Base-by-base conservation (phyloP, 805 yeast genomes). In the Brettanomyces naardenensis region DNA sequence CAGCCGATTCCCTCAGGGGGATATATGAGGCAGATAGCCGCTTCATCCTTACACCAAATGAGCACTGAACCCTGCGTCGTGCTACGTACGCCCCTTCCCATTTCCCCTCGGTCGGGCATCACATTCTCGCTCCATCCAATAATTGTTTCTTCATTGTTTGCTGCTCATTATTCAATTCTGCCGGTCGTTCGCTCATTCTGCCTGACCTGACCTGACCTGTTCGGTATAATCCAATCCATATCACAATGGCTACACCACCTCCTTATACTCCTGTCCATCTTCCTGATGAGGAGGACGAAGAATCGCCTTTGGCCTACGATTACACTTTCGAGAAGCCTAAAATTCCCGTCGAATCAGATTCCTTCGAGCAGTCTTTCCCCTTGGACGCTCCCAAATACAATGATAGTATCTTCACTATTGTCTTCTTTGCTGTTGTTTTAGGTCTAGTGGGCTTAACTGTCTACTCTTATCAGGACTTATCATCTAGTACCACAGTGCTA, bases 361-460 rank as follows among this genome's bases (percentile, higher is more conserved):
- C 69, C 4, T 86, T 78, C 53, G 84, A 78, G 23, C 77, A 84
- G 34, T 72, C 80, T 2, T 87, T 87, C 58, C 73, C 77, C 44
- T 68, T 84, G 21, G 71, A 68, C 23, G 61, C 61, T 38, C 87
- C 88, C 1, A 71, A 62, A 41, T 74, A 67, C 61, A 78, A 87
- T 51, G 95, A 87, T 57, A 71, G 79, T 71, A 75, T 80, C 0
- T 81, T 82, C 53, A 70, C 84, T 0, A 44, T 81, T 6, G 68
- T 85, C 6, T 61, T 60, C 17, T 21, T 61, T 1, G 59, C 43
- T 5, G 48, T 53, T 0, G 4, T 56, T 13, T 29, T 41, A 2
- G 34, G 43, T 4, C 48, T 56, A 9, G 21, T 29, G 5, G 7
- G 14, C 30, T 19, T 40, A 9, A 25, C 39, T 10, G 11, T 15